phyloP scores from a whole-genome alignment of 176 grass and related monocot species.

The Hordeum vulgare region DNA sequence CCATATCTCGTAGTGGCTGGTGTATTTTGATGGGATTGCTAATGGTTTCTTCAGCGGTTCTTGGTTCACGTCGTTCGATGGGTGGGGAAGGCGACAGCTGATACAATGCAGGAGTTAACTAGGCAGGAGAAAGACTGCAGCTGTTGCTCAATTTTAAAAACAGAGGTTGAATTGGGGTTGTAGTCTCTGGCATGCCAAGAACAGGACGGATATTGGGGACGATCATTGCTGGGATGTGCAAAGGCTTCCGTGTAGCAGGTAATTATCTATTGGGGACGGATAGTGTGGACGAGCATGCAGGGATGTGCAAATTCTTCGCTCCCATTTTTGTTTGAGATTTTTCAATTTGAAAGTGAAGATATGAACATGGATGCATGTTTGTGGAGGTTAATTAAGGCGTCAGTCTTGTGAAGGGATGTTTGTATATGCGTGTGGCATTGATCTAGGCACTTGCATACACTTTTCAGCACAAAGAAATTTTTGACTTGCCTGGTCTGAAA shows the following conservation, averaged over 20 bases:
- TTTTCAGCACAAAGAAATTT: neutral
- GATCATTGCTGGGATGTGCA: neutral
- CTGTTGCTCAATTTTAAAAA: too few relatives aligned
- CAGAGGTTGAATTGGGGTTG: neutral
- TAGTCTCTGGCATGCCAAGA: neutral
- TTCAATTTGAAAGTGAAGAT: neutral
- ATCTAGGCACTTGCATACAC: neutral
- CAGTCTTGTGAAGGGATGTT: neutral
- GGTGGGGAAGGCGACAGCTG: too few relatives aligned
- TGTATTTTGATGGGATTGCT: too few relatives aligned
- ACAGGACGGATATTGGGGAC: neutral
- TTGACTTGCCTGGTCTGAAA: too few relatives aligned
- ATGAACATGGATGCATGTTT: neutral
- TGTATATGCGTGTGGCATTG: slow-evolving; percentile 23
- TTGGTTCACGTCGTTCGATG: too few relatives aligned
- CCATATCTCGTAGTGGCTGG: too few relatives aligned
- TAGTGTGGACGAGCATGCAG: too few relatives aligned
- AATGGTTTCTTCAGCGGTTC: too few relatives aligned
- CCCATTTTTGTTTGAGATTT: too few relatives aligned
- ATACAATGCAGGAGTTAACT: too few relatives aligned
- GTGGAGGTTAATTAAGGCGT: slow-evolving; percentile 30
- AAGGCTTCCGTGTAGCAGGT: slow-evolving; percentile 16
- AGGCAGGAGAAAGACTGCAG: too few relatives aligned
- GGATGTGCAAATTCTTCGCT: neutral
- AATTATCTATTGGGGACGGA: neutral